phyloP scores from a whole-genome alignment of 306 rosid species.

The Mimosa bimucronata region DNA sequence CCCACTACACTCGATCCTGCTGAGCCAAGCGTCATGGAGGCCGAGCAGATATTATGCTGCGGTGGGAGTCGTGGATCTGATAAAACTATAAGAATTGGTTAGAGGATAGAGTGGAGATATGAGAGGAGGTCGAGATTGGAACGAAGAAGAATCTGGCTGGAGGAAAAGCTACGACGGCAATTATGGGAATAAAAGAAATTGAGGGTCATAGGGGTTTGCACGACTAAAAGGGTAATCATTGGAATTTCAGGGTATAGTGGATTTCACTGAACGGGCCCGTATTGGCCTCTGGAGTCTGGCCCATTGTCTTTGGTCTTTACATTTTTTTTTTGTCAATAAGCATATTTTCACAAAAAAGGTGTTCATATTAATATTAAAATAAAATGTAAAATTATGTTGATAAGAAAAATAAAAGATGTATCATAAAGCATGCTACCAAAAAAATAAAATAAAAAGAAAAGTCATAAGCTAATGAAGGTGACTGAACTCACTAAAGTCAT shows the following conservation, averaged over 20 bases:
- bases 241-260: slow-evolving; percentile 14
- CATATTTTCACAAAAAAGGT: background rate
- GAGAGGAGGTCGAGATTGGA: slow-evolving; percentile 13
- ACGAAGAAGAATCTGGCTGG: slow-evolving; percentile 38
- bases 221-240: background rate
- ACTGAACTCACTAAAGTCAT: no score
- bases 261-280: slow-evolving; percentile 25
- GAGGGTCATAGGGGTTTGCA: slow-evolving; percentile 37
- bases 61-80: slow-evolving; percentile 63
- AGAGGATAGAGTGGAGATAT: slow-evolving; percentile 14
- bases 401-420: no score
- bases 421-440: no score
- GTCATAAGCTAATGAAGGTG: no score
- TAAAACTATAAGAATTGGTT: slow-evolving; percentile 30
- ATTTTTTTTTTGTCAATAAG: background rate
- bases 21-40: slow-evolving; percentile 98
- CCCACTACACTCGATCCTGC: slow-evolving; percentile 99
- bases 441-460: no score
- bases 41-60: slow-evolving; percentile 21
- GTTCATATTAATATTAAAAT: no score
- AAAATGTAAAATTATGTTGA: no score
- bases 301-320: slow-evolving; percentile 3
- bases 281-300: slow-evolving; percentile 26
- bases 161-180: slow-evolving; percentile 40
- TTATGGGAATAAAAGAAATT: slow-evolving; percentile 36